Conservation (phyloP, 768 basidiomycete species). For the Tylopilus vinaceipallidus region DNA sequence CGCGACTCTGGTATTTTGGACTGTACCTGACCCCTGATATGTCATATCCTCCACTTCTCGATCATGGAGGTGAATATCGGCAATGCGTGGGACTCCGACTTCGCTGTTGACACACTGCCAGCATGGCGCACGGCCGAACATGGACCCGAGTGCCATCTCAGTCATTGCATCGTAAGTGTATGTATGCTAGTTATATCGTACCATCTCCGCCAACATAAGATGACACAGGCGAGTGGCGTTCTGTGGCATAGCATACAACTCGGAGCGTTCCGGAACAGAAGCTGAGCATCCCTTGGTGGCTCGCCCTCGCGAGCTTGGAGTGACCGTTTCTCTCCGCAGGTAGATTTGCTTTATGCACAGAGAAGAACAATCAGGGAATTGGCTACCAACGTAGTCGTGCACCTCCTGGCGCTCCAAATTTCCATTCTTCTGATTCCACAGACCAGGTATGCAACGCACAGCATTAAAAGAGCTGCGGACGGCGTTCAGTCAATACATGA, state of each 20-base stretch:
- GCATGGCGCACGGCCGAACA: slow-evolving; percentile 3
- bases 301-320: neutral
- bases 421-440: slow-evolving; percentile 7
- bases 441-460: slow-evolving; percentile 6
- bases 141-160: slow-evolving; percentile 6
- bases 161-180: slow-evolving; percentile 6
- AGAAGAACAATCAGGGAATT: neutral
- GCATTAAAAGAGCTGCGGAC: slow-evolving; percentile 1
- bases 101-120: slow-evolving; percentile 9
- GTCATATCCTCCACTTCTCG: neutral
- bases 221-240: slow-evolving; percentile 22
- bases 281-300: neutral
- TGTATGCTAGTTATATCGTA: slow-evolving; percentile 1
- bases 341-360: neutral
- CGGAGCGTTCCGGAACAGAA: slow-evolving; percentile 14
- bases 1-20: too few species aligned
- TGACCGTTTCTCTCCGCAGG: slow-evolving; percentile 12
- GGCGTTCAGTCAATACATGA: neutral
- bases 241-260: slow-evolving; percentile 1
- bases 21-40: neutral
- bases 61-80: slow-evolving; percentile 8
- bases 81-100: slow-evolving; percentile 22
- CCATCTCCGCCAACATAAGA: slow-evolving; percentile 16
- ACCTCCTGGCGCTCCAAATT: slow-evolving; percentile 6
- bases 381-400: neutral